Evolutionary conservation across 768 basidiomycete genomes (phyloP), one percentile per base, ranked within the genome.

Genomic region (Tylopilus sp.): DNA sequence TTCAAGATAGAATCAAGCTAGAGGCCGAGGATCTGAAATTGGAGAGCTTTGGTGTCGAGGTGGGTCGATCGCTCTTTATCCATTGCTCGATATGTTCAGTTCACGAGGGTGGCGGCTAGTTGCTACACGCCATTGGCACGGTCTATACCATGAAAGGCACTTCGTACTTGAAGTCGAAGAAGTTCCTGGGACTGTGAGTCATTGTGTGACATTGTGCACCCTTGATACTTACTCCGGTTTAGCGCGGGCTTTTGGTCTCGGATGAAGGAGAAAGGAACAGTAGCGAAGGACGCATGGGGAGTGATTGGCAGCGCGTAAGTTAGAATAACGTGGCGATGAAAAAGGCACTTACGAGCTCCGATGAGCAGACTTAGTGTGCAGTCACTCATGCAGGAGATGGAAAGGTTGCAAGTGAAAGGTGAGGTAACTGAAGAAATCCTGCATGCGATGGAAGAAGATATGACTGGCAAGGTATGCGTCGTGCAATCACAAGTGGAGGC

Each of bases 31-130:
- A 99, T 72, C 66, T 99, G 60, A 98, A 98, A 74, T 71, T 98
- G 47, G 95, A 99, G 75, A 94, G 91, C 58, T 99, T 99, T 69
- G 97, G 97, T 43, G 85, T 98, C 21, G 95, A 98, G 82, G 87
- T 91, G 59, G 26, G 80, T 67, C 38, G 11, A 43, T 25, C 1
- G n/a, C 31, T 40, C 41, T n/a, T 10, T 58, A 25, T 12, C 12
- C 40, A 9, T 22, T 23, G 10, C 26, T 31, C 30, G 9, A 15
- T 28, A 4, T 43, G 18, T 42, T 66, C 52, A 56, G 22, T 40
- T 22, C 28, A 17, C 17, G 23, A 3, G 10, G 12, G 15, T 22
- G 4, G 40, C 10, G 4, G 7, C 30, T 53, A 91, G 87, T 79
- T 95, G 35, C 71, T 95, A 23, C 93, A 97, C 63, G 86, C 92